Base-by-base conservation (phyloP, 2,329 filamentous ascomycete genomes). In the Paecilomyces variotii region DNA sequence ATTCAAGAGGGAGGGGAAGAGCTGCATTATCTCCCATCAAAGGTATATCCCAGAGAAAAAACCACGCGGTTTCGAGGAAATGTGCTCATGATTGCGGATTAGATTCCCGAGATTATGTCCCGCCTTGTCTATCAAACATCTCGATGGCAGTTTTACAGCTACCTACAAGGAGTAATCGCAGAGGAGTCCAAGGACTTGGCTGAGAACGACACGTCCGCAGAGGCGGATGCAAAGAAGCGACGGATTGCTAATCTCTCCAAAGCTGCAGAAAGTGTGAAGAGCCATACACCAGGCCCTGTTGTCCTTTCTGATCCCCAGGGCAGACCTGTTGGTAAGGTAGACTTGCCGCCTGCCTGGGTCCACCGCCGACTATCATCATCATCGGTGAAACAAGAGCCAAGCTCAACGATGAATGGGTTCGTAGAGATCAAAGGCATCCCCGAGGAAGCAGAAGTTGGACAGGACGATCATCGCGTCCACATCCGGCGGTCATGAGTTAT, bases 111-210 rank as follows among this genome's bases (percentile, higher is more conserved):
- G 52, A 89, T 96, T 64, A 92, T 96, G 91, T 80, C 85, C 0
- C 80, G 89, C 59, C 90, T 97, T 67, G 81, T 99, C 24, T 99
- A 96, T 70, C 93, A 97, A 72, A 87, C 87, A 19, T 96, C 92
- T 2, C 84, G 92, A 26, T 85, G 87, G 61, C 84, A 91, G 59
- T 80, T 97, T 3, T 79, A 97, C 14, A 80, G 84, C 19, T 83
- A 85, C 55, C 77, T 99, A 53, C 86, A 85, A 65, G 76, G 83
- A n/a, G 79, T 84, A 11, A 80, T 88, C 62, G 82, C 89, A 54
- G 76, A 81, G 6, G 62, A 63, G 71, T 80, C 26, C 74, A 79
- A 63, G 49, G 69, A 76, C n/a, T 57, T 65, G 5, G 67, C 66
- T 30, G 70, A 70, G n/a, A 72, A 77, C 9, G 39, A 45, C 6